A percentile compares a stretch with the other conserved stretches of the same genome.
phyloP scores from a whole-genome alignment of 2,329 filamentous ascomycete species.

The Beauveria asiatica region DNA sequence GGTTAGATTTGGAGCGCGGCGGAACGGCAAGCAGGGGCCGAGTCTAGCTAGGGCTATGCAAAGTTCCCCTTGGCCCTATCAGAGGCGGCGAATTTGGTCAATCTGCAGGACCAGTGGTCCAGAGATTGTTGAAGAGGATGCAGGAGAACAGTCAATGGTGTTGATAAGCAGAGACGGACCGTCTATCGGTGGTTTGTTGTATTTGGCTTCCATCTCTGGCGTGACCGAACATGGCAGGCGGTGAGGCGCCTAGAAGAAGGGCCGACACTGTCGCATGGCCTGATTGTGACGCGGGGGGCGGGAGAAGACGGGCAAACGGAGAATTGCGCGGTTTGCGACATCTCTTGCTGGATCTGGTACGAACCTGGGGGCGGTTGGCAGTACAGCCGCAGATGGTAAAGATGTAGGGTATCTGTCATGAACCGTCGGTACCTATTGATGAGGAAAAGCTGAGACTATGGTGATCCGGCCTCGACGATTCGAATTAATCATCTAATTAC shows the following conservation, averaged over 20 bases:
- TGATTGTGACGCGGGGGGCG: neutral
- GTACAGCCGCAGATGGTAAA: no score
- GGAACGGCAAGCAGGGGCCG: neutral
- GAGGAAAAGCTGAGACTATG: neutral
- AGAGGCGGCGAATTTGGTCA: neutral
- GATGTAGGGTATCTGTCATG: neutral
- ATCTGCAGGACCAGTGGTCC: constrained; percentile 2
- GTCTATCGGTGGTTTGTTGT: neutral
- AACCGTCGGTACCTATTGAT: neutral
- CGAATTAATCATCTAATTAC: no score
- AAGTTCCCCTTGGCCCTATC: constrained; percentile 6
- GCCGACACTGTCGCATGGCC: neutral
- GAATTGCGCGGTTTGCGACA: neutral
- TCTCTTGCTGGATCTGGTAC: neutral
- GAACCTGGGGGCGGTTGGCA: no score
- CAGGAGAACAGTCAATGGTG: neutral
- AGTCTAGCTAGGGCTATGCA: constrained; percentile 4
- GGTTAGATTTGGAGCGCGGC: neutral
- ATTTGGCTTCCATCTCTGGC: neutral
- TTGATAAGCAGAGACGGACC: neutral
- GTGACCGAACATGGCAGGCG: neutral
- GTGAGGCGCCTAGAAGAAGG: constrained; percentile 6
- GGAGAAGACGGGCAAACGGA: neutral
- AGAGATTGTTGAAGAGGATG: constrained; percentile 13
- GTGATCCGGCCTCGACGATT: no score